Evolutionary conservation across 2,329 filamentous ascomycete species (phyloP).

Genomic region (Metarhizium rileyi): DNA sequence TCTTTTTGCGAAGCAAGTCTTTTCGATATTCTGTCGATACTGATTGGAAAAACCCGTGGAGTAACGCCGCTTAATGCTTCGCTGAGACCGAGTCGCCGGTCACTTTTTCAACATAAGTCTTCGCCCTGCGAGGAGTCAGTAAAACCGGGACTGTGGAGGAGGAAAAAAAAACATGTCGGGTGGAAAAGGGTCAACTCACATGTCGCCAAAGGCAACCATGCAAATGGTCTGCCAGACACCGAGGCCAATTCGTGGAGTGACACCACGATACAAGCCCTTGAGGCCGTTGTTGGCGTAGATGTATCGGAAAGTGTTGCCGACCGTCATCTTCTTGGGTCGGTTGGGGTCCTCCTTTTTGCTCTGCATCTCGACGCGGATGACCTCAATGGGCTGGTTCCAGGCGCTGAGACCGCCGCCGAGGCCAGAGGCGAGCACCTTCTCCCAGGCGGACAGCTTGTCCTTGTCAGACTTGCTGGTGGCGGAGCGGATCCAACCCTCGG

Average conservation of each 20-base stretch:
- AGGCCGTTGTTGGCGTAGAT: constrained; percentile 86
- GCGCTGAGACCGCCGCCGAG: constrained; percentile 90
- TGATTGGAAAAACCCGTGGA: background rate
- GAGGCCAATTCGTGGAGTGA: constrained; percentile 86
- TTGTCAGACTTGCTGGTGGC: constrained; percentile 68
- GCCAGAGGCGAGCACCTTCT: constrained; percentile 83
- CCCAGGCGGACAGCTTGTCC: constrained; percentile 65
- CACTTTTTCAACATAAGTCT: constrained; percentile 56
- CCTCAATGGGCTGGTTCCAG: constrained; percentile 99
- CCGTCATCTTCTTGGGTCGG: constrained; percentile 97
- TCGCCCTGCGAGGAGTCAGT: constrained; percentile 39
- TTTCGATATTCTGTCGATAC: background rate
- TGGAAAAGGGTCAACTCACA: constrained; percentile 55
- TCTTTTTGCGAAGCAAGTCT: background rate
- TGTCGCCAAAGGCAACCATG: constrained; percentile 98
- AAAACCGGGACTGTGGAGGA: constrained; percentile 6
- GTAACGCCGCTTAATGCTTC: constrained; percentile 50
- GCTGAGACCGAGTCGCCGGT: constrained; percentile 55
- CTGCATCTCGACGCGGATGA: constrained; percentile 99
- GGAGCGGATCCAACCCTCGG: constrained; percentile 77
- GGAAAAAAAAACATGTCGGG: too few species aligned
- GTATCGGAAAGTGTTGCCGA: constrained; percentile 75
- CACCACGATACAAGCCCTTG: constrained; percentile 90
- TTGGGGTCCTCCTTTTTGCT: constrained; percentile 97
- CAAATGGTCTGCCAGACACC: constrained; percentile 99